phyloP scores from a whole-genome alignment of 2,329 filamentous ascomycete species.

The Hyphodiscus sp. region DNA sequence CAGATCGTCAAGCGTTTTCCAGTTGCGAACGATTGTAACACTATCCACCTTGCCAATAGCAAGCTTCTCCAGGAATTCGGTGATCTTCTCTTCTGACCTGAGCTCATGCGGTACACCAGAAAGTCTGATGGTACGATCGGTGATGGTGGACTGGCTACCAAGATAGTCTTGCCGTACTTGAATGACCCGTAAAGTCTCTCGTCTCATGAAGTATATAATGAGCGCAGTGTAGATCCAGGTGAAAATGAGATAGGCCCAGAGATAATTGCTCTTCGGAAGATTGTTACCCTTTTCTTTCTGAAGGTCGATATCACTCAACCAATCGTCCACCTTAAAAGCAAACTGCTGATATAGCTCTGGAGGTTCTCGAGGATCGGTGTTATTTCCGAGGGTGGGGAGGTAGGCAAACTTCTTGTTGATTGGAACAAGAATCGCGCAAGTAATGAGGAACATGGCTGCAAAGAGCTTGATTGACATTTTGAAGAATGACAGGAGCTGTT shows the following conservation, averaged over 20 bases:
- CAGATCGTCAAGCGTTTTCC: constrained; percentile 72
- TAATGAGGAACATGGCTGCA: constrained; percentile 71
- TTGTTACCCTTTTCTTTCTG: constrained; percentile 7
- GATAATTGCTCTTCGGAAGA: constrained; percentile 40
- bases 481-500: constrained; percentile 82
- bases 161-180: constrained; percentile 83
- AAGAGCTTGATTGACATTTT: constrained; percentile 90
- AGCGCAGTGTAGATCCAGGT: constrained; percentile 85
- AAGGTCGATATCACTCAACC: constrained; percentile 4
- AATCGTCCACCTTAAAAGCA: background rate
- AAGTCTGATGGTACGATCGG: constrained; percentile 85
- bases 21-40: constrained; percentile 80
- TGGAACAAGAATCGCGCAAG: constrained; percentile 72
- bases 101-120: constrained; percentile 80
- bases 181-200: constrained; percentile 80
- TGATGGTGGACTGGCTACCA: constrained; percentile 89
- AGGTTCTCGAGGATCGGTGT: constrained; percentile 27
- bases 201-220: constrained; percentile 75
- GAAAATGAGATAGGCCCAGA: constrained; percentile 94
- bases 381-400: constrained; percentile 17
- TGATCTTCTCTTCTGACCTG: constrained; percentile 75
- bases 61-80: constrained; percentile 77
- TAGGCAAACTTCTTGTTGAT: constrained; percentile 66
- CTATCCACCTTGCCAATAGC: constrained; percentile 85
- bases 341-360: background rate